phyloP scores from a whole-genome alignment of 345 rosid species.

The Salix suchowensis region DNA sequence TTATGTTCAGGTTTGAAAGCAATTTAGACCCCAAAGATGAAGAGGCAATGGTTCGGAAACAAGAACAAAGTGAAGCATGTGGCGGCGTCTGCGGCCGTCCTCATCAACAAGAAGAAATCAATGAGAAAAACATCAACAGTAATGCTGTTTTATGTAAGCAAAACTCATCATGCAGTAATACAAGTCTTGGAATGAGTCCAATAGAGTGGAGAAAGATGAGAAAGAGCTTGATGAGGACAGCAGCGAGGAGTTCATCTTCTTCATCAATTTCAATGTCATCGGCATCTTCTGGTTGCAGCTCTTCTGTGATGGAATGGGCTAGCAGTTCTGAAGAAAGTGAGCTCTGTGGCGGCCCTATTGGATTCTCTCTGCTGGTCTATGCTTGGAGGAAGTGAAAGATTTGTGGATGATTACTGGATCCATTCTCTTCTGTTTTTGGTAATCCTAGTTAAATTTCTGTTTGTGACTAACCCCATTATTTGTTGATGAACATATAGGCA shows the following conservation, averaged over 20 bases:
- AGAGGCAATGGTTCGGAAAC: slow-evolving; percentile 1
- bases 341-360: slow-evolving; percentile 45
- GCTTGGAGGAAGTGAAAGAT: slow-evolving; percentile 79
- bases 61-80: slow-evolving; percentile 5
- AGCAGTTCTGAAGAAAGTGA: slow-evolving; percentile 65
- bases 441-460: neutral
- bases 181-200: slow-evolving; percentile 47
- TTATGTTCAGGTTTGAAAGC: slow-evolving; percentile 78
- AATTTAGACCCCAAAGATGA: slow-evolving; percentile 26
- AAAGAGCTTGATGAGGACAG: slow-evolving; percentile 54
- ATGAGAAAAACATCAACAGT: slow-evolving; percentile 1
- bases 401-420: neutral
- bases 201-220: slow-evolving; percentile 79
- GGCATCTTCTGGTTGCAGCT: slow-evolving; percentile 70
- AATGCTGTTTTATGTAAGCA: slow-evolving; percentile 39
- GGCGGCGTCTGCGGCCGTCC: neutral
- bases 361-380: slow-evolving; percentile 73
- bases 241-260: slow-evolving; percentile 64
- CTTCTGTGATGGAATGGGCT: slow-evolving; percentile 94
- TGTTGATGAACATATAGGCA: slow-evolving; percentile 33
- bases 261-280: slow-evolving; percentile 87
- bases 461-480: slow-evolving; percentile 36
- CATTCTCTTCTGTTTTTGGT: slow-evolving; percentile 7
- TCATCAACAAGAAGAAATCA: neutral
- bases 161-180: slow-evolving; percentile 13